These are phyloP conservation scores for Craterostigma plantagineum DNA, from an alignment of 257 asterid genomes.

Conservation along the genomic window DNA sequence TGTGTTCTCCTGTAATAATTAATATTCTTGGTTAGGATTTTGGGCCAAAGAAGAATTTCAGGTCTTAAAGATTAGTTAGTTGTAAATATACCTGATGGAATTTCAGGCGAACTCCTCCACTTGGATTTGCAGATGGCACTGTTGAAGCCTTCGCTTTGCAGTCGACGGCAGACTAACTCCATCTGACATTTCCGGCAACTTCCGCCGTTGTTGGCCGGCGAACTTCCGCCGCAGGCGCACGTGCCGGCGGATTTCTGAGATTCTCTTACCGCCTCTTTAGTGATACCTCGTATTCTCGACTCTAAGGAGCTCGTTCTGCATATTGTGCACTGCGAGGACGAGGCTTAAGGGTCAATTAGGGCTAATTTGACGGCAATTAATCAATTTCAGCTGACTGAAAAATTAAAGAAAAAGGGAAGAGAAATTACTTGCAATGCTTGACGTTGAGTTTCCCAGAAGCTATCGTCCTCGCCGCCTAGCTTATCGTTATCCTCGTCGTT, in stretches of 20 bases:
- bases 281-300: slow-evolving; percentile 34
- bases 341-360: no score
- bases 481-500: slow-evolving; percentile 10
- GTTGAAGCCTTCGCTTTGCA: slow-evolving; percentile 45
- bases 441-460: slow-evolving; percentile 59
- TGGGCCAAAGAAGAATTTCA: no score
- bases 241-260: no score
- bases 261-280: slow-evolving; percentile 46
- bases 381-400: not conserved
- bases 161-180: slow-evolving; percentile 51
- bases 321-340: slow-evolving; percentile 29
- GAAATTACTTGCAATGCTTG: slow-evolving; percentile 48
- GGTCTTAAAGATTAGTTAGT: not conserved
- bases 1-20: slow-evolving; percentile 52
- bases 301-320: slow-evolving; percentile 64
- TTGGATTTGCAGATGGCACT: slow-evolving; percentile 81
- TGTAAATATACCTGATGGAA: slow-evolving; percentile 51
- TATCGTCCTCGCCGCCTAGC: slow-evolving; percentile 10
- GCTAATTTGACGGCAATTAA: no score
- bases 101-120: slow-evolving; percentile 57
- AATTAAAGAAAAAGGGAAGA: not conserved
- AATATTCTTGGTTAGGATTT: no score
- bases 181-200: slow-evolving; percentile 62
- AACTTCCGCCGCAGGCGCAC: slow-evolving; percentile 10
- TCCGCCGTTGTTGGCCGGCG: slow-evolving; percentile 26